Evolutionary conservation across 805 yeast species (phyloP), one percentile per base, ranked within the genome.

Genomic region (Candida ortonii): DNA sequence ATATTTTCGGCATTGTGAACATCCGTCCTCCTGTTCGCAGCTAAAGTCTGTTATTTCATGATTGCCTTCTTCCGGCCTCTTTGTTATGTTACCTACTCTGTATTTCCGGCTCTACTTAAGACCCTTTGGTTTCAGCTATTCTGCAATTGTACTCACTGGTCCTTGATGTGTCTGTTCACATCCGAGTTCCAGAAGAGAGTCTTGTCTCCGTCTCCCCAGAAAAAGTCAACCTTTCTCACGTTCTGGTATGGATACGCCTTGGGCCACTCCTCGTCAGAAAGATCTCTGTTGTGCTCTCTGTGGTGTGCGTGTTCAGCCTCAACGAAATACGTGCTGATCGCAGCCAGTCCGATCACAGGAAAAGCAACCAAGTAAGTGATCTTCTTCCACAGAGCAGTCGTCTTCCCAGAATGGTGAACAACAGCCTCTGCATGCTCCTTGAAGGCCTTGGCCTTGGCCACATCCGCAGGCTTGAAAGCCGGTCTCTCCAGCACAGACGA

Each of bases 131-230:
- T 12, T 25, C n/a, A 25, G 14, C 11, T 11, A 21, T 21, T 8
- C 5, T 9, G 17, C 9, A 44, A 36, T 56, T 59, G 25, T 55
- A 55, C 50, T 64, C 15, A 17, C 25, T 44, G 39, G 6, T 47
- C 36, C 32, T 35, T 70, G 56, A 83, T 67, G 72, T 85, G 85
- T 76, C 95, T 86, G 84, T 90, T 90, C 60, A 84, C 76, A 55
- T 78, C 84, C 34, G 85, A 73, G 73, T 87, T 87, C 98, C 98
- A 93, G 84, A 93, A 93, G 61, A 83, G 70, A 45, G 97, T 87
- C 77, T 85, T 80, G 74, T 89, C 96, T 62, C 98, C 97, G 61
- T 93, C 90, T 61, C 98, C 98, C 97, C 97, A 93, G 82, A 88
- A 90, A 77, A 77, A 90, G 61, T 84, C 80, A 64, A 78, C 81